Percentiles rank a stretch among this genome's conserved stretches.
phyloP scores from a whole-genome alignment of 164 flowering plant genomes.

The Kingdonia uniflora region DNA sequence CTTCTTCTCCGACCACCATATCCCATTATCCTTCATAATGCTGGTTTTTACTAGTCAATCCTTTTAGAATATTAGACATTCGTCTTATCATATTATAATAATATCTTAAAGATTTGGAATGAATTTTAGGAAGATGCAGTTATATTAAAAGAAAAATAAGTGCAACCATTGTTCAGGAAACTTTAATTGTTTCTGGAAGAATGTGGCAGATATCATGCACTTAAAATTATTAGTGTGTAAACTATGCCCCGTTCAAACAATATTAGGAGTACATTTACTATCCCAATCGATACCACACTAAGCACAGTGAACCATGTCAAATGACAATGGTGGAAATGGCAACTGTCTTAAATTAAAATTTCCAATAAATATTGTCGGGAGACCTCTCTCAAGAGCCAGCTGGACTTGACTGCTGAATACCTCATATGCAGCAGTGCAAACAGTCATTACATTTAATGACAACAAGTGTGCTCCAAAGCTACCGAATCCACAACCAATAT shows the following conservation, averaged over 20 bases:
- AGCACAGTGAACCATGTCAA: slow-evolving; percentile 95
- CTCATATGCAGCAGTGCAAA: slow-evolving; percentile 90
- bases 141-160: too few relatives aligned
- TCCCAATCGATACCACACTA: slow-evolving; percentile 91
- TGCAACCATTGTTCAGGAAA: too few relatives aligned
- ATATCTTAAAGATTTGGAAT: too few relatives aligned
- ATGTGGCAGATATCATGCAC: too few relatives aligned
- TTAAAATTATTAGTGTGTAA: too few relatives aligned
- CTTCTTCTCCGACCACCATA: too few relatives aligned
- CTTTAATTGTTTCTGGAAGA: too few relatives aligned
- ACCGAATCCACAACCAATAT: slow-evolving; percentile 96
- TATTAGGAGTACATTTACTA: slow-evolving; percentile 53
- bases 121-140: too few relatives aligned
- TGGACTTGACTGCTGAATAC: slow-evolving; percentile 95
- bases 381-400: slow-evolving; percentile 95
- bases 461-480: slow-evolving; percentile 93
- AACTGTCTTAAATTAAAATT: slow-evolving; percentile 68
- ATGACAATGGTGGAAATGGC: slow-evolving; percentile 87
- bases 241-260: background rate
- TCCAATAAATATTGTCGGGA: slow-evolving; percentile 91
- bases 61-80: too few relatives aligned
- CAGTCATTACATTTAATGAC: slow-evolving; percentile 66
- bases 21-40: too few relatives aligned
- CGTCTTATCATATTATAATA: too few relatives aligned
- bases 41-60: too few relatives aligned